These are phyloP conservation scores for Sporodiniella umbellata DNA, from an alignment of 371 early-diverging fungal species.

Conservation along the genomic window DNA sequence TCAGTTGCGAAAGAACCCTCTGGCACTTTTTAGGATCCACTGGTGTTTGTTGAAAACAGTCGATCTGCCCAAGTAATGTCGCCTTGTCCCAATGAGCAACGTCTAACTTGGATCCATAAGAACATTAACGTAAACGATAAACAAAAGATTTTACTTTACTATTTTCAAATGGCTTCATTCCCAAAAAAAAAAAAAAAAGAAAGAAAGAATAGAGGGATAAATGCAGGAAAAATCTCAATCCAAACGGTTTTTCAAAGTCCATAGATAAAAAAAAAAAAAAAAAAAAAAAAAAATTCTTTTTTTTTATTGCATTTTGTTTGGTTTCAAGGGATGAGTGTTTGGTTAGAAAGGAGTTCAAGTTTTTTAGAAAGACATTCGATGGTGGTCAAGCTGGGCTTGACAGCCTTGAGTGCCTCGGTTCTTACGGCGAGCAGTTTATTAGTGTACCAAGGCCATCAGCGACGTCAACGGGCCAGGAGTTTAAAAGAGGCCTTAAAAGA, in stretches of 20 bases:
- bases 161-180: too few relatives aligned
- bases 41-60: slow-evolving; percentile 93
- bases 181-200: too few relatives aligned
- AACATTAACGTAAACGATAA: background rate
- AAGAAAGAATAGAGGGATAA: too few relatives aligned
- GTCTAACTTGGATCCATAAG: slow-evolving; percentile 9
- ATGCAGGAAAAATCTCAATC: too few relatives aligned
- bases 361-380: slow-evolving; percentile 15
- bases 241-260: too few relatives aligned
- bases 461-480: slow-evolving; percentile 34
- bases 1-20: slow-evolving; percentile 84
- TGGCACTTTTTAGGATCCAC: slow-evolving; percentile 91
- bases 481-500: slow-evolving; percentile 42
- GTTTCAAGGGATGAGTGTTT: too few relatives aligned
- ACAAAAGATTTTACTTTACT: too few relatives aligned
- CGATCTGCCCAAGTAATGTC: slow-evolving; percentile 90
- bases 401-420: slow-evolving; percentile 61
- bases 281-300: too few relatives aligned
- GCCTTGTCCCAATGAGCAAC: slow-evolving; percentile 81
- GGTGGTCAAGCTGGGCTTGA: slow-evolving; percentile 28
- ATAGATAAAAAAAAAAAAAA: too few relatives aligned
- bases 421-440: slow-evolving; percentile 55
- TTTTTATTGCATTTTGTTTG: too few relatives aligned
- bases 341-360: too few relatives aligned
- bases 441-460: slow-evolving; percentile 36